A percentile compares a stretch with the other conserved stretches of the same genome.
phyloP scores from a whole-genome alignment of 139 green algal species.

The Pseudopediastrum boryanum region DNA sequence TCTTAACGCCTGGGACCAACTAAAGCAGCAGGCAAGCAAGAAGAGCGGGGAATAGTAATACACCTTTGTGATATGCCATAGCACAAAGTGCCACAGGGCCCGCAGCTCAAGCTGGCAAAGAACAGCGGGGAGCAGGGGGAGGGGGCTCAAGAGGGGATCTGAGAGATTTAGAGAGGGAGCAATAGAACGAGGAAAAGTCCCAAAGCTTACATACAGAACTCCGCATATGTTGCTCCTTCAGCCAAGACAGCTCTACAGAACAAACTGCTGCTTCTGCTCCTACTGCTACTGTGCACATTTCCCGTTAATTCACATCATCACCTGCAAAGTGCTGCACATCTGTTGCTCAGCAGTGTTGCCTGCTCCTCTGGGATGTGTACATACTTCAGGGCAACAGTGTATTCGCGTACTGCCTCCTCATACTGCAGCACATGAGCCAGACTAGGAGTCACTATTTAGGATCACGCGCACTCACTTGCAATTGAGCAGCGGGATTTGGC shows the following conservation, averaged over 20 bases:
- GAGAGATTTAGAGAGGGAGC: not conserved
- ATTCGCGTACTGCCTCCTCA: constrained; percentile 17
- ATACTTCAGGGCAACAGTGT: constrained; percentile 28
- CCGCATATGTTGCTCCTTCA: not conserved
- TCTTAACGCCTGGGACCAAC: not conserved
- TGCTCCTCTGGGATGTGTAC: constrained; percentile 8
- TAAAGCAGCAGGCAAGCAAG: not conserved
- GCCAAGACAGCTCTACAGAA: not conserved
- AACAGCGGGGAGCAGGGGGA: too few species aligned
- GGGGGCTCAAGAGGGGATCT: not conserved
- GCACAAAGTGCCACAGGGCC: too few species aligned
- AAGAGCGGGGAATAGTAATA: too few species aligned
- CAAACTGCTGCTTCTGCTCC: not conserved
- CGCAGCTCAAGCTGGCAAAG: too few species aligned
- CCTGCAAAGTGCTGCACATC: constrained; percentile 49
- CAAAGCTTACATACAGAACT: too few species aligned
- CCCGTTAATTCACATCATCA: not conserved
- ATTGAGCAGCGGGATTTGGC: not conserved
- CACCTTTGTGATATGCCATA: too few species aligned
- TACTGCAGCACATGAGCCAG: constrained; percentile 8
- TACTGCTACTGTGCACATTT: not conserved
- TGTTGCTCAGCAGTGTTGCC: constrained; percentile 41
- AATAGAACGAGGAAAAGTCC: not conserved
- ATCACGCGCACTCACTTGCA: not conserved
- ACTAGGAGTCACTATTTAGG: not conserved